Evolutionary conservation across 164 flowering plant genomes (phyloP), one percentile per base, ranked within the genome.

Genomic region (Houttuynia cordata): DNA sequence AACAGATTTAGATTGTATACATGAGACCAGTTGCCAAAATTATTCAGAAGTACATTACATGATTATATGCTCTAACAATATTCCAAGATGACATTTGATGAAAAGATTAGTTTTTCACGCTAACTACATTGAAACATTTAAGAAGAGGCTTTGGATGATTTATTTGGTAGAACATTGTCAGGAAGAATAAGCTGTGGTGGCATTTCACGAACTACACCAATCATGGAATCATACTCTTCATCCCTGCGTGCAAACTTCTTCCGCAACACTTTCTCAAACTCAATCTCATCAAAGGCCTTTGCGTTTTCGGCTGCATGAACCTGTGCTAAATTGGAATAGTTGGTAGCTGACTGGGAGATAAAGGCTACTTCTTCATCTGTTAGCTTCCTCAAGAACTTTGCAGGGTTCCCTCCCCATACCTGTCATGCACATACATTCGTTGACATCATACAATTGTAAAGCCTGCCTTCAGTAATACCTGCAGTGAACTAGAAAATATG

Each of bases 331-430:
- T 87, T 87, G 67, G 78, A n/a, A 62, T 92, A 92, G 68, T 84
- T 92, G 59, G 81, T 71, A 54, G 98, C 98, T 52, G 98, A 92
- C 58, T 92, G 78, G 62, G 91, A 63, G 61, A 88, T 88, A 69
- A 85, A 92, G 10, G 84, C 78, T 60, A 79, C 80, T 76, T 92
- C 98, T 70, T 87, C 91, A 20, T 85, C 96, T 1, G 94, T 86
- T 22, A 91, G 92, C 79, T 82, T 88, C 68, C 97, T 80, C 66
- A 92, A 78, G 74, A 88, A 85, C 75, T 76, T 92, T 15, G 98
- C 96, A 3, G 98, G 98, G 71, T 92, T 92, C 17, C 98, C 98
- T 71, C 91, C 98, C 98, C 98, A 91, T 5, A 88, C 84, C 98
- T 86, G 87, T 42, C 18, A 45, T 45, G 49, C 12, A 45, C 14